Base-by-base conservation (phyloP, 306 rosid species). In the Rosa persica region DNA sequence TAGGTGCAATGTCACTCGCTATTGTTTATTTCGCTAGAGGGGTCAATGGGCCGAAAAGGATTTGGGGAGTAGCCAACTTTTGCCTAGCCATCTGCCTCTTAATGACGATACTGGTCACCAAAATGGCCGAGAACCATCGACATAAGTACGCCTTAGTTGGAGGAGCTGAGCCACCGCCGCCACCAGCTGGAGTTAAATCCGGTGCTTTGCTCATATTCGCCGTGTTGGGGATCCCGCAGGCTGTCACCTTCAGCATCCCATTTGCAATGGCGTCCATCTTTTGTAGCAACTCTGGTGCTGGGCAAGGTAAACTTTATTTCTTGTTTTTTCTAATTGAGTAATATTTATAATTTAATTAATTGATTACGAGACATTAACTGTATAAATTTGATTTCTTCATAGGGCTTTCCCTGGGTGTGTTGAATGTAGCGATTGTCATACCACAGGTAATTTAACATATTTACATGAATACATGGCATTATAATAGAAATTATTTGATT, bases 221-320 rank as follows among this genome's bases (percentile, higher is more conserved):
- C 4, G 67, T 86, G 1, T 85, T 90, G 68, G 98, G 98, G 4
- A 40, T 93, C 30, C 98, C 98, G 15, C 90, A 84, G 0, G 88
- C 97, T 70, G 97, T 92, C 17, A 73, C 91, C 27, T 93, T 47
- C 84, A 91, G 95, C 66, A 80, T 91, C 78, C 98, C 98, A 2
- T 93, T 89, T 76, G 98, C 98, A 15, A 54, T 91, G 17, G 95
- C 98, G 3, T 93, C 98, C 2, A 93, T 93, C 73, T 93, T 86
- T 88, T 91, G 86, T 60, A 77, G 15, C 58, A 42, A 72, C 6
- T 78, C 93, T 13, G 90, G 92, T 25, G 98, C 95, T 25, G 98
- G 98, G 40, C 98, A 93, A 83, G 98, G 98, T 93, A 20, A 5
- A 47, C 5, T 47, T 12, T 8, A 10, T 47, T 47, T 47, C 11